Percentiles rank a stretch among this genome's conserved stretches.
phyloP scores from a whole-genome alignment of 129 eudicot species.

The Mikania micrantha region DNA sequence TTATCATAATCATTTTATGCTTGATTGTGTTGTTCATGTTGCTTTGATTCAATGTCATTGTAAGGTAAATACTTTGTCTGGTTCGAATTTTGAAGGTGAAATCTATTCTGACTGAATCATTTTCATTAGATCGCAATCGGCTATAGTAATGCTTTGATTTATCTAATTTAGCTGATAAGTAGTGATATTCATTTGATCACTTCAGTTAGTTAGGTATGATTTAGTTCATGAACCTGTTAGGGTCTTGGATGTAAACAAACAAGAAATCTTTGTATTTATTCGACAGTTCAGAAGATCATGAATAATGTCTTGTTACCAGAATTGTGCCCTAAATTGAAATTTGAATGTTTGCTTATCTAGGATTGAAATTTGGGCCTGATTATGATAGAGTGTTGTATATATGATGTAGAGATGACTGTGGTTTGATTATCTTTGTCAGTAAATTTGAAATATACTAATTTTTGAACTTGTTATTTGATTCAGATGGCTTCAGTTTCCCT shows the following conservation, averaged over 20 bases:
- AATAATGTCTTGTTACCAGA: neutral
- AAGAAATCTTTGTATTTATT: neutral
- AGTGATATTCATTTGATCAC: neutral
- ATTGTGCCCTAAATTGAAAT: neutral
- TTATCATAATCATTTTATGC: neutral
- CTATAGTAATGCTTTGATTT: neutral
- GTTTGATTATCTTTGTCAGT: neutral
- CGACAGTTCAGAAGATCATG: neutral
- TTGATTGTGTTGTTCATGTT: neutral
- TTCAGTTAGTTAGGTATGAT: neutral
- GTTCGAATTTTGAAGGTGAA: neutral
- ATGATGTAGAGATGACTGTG: neutral
- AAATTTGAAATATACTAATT: neutral
- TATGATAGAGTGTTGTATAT: neutral
- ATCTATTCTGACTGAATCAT: neutral
- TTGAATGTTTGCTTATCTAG: neutral
- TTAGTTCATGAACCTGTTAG: neutral
- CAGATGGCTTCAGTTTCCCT: slow-evolving; percentile 61
- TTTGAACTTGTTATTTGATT: neutral
- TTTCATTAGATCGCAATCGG: neutral
- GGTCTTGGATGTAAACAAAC: neutral
- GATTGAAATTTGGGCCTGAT: neutral
- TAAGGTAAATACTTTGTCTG: neutral
- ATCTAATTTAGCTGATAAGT: slow-evolving; percentile 5
- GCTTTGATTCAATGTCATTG: neutral